phyloP scores from a whole-genome alignment of 768 basidiomycete genomes.

The Obba rivulosa region DNA sequence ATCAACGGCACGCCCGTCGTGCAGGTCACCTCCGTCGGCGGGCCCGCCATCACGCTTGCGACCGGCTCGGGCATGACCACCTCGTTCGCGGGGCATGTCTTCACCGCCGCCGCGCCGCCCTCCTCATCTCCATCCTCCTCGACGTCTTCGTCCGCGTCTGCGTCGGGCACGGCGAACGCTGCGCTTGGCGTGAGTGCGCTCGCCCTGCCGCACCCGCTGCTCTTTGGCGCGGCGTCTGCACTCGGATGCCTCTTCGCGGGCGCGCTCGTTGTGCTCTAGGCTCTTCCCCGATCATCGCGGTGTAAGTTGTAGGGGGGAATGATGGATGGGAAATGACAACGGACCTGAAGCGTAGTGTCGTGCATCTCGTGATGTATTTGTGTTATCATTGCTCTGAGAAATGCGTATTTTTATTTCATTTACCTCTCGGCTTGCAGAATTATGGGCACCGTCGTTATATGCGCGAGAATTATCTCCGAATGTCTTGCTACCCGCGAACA shows the following conservation, averaged over 20 bases:
- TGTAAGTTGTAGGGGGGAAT: neutral
- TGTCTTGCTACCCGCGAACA: too few relatives aligned
- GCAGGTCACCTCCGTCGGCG: slow-evolving; percentile 18
- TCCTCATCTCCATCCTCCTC: too few relatives aligned
- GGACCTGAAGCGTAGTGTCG: neutral
- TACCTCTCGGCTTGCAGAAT: neutral
- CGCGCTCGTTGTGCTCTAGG: slow-evolving; percentile 14
- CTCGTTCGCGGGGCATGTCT: slow-evolving; percentile 16
- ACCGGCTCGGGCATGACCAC: slow-evolving; percentile 14
- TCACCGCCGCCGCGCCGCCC: slow-evolving; percentile 10
- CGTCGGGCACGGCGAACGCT: slow-evolving; percentile 4
- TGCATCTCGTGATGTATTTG: neutral
- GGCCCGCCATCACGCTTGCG: slow-evolving; percentile 21
- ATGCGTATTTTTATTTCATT: neutral
- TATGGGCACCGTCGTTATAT: too few relatives aligned
- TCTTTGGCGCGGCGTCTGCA: slow-evolving; percentile 12
- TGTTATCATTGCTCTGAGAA: neutral
- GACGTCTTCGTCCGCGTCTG: neutral
- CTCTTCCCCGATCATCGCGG: neutral
- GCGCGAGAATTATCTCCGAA: too few relatives aligned
- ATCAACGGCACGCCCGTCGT: slow-evolving; percentile 16
- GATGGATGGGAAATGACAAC: neutral
- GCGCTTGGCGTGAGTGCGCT: slow-evolving; percentile 5
- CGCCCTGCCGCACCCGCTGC: slow-evolving; percentile 5
- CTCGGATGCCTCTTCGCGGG: slow-evolving; percentile 14